Evolutionary conservation across 1,284 basidiomycete species (phyloP).

Genomic region (Termitomyces sp.): DNA sequence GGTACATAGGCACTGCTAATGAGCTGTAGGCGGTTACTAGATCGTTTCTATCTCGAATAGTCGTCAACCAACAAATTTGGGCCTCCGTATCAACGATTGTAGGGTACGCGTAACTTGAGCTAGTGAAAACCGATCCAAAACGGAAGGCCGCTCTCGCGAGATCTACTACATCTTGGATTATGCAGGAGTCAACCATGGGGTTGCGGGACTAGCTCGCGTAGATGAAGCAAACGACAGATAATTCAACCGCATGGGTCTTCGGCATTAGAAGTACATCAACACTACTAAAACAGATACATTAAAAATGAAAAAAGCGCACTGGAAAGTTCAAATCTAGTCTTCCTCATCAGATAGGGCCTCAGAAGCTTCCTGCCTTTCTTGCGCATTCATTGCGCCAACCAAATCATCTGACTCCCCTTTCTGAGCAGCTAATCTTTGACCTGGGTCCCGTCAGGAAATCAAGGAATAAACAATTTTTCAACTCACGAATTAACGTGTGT

Average conservation of each 20-base stretch:
- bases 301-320: conserved; percentile 16
- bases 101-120: too few species aligned
- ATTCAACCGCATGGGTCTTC: background rate
- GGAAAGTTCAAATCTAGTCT: conserved; percentile 23
- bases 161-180: background rate
- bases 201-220: background rate
- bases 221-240: background rate
- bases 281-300: conserved; percentile 6
- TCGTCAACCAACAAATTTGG: background rate
- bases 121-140: background rate
- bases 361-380: conserved; percentile 49
- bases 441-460: conserved; percentile 31
- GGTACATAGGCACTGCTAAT: background rate
- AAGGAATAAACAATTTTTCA: conserved; percentile 20
- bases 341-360: conserved; percentile 48
- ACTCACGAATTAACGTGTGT: conserved; percentile 86
- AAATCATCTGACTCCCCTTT: conserved; percentile 74
- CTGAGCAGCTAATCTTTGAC: conserved; percentile 70
- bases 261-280: conserved; percentile 7
- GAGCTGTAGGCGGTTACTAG: background rate
- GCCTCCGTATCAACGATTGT: background rate
- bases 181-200: background rate
- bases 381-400: conserved; percentile 73
- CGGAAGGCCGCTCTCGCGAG: background rate
- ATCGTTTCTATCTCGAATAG: background rate